Evolutionary conservation across 2,329 filamentous ascomycete genomes (phyloP).

Genomic region (Exophiala aquamarina): DNA sequence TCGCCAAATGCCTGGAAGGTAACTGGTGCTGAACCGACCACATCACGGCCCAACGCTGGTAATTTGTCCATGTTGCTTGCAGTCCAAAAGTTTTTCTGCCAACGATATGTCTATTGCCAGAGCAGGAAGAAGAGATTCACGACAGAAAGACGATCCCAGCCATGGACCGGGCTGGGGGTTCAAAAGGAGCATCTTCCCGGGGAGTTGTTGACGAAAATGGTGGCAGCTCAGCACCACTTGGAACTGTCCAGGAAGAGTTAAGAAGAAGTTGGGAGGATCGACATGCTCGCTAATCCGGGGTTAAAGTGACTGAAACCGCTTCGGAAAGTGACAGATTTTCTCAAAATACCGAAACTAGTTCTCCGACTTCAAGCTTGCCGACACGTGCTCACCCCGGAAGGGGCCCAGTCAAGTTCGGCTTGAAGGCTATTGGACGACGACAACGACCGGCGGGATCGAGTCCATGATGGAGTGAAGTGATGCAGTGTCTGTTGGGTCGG

Average conservation of each 20-base stretch:
- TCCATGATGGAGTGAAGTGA: conserved; percentile 19
- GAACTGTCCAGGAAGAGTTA: conserved; percentile 1
- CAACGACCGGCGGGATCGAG: too few relatives aligned
- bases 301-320: neutral
- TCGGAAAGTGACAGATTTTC: neutral
- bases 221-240: neutral
- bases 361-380: conserved; percentile 1
- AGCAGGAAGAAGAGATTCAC: neutral
- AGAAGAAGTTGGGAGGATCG: neutral
- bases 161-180: neutral
- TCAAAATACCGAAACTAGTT: conserved; percentile 5
- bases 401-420: neutral
- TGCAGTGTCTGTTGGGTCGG: conserved; percentile 6
- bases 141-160: neutral
- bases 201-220: conserved; percentile 1
- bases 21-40: neutral
- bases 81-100: neutral
- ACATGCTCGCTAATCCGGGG: neutral
- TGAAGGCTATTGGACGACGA: conserved; percentile 2
- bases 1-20: conserved; percentile 6
- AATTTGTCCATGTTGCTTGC: conserved; percentile 2
- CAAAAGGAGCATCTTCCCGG: neutral
- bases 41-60: conserved; percentile 2
- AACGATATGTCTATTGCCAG: conserved; percentile 2
- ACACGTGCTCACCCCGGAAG: conserved; percentile 1